Percentiles rank a stretch among this genome's conserved stretches.
Conservation (phyloP, 257 asterid species). For the Gentiana macrophylla region DNA sequence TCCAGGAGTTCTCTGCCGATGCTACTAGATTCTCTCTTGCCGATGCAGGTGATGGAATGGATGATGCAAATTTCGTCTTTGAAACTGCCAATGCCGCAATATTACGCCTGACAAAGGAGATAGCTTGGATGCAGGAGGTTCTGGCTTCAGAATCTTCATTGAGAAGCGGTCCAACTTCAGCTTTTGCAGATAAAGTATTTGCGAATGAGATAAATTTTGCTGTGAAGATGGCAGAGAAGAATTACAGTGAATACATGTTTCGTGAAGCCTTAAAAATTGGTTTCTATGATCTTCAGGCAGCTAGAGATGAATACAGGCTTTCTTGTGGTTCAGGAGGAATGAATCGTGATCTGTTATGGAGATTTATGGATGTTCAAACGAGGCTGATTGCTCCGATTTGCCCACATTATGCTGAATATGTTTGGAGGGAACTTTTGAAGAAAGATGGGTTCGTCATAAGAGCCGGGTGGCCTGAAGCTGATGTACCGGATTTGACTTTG, state of each 20-base stretch:
- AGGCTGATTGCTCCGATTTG: slow-evolving; percentile 68
- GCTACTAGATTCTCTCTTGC: slow-evolving; percentile 93
- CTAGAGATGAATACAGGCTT: slow-evolving; percentile 80
- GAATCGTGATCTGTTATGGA: slow-evolving; percentile 52
- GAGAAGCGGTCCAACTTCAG: slow-evolving; percentile 36
- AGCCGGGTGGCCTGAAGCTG: slow-evolving; percentile 79
- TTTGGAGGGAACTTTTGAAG: slow-evolving; percentile 68
- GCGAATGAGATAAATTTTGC: slow-evolving; percentile 80
- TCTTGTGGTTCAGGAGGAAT: slow-evolving; percentile 82
- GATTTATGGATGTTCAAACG: slow-evolving; percentile 80
- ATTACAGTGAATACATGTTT: slow-evolving; percentile 61
- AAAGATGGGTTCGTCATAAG: slow-evolving; percentile 59
- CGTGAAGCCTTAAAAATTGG: slow-evolving; percentile 82
- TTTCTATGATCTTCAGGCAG: slow-evolving; percentile 83
- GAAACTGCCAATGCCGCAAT: slow-evolving; percentile 95
- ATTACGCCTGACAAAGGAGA: slow-evolving; percentile 79
- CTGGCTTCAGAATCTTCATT: slow-evolving; percentile 52
- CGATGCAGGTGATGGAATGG: slow-evolving; percentile 99
- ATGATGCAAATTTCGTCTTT: slow-evolving; percentile 85
- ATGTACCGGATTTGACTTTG: slow-evolving; percentile 57
- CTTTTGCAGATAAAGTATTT: slow-evolving; percentile 70
- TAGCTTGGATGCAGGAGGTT: slow-evolving; percentile 83
- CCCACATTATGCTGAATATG: slow-evolving; percentile 75
- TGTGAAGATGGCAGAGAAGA: slow-evolving; percentile 56
- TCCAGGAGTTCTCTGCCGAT: slow-evolving; percentile 93